These are phyloP conservation scores for Ceratobasidium sp. DNA, from an alignment of 1,284 basidiomycete species.

Conservation along the genomic window DNA sequence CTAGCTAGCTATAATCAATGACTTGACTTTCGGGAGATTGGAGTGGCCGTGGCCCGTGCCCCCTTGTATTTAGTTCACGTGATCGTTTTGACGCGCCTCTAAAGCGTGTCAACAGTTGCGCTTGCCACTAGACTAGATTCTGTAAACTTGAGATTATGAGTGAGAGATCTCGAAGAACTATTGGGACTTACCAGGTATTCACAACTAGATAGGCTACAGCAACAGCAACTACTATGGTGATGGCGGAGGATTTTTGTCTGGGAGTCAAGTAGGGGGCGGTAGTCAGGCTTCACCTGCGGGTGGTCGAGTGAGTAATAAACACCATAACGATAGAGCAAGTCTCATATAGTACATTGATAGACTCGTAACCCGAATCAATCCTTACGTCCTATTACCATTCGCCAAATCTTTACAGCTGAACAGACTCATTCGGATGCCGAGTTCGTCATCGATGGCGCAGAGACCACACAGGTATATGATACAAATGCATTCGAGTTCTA, in stretches of 20 bases:
- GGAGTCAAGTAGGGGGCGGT: constrained; percentile 32
- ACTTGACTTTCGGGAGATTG: no score
- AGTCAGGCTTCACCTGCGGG: constrained; percentile 30
- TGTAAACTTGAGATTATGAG: constrained; percentile 5
- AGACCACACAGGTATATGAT: constrained; percentile 76
- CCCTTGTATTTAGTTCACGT: constrained; percentile 29
- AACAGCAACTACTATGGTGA: constrained; percentile 23
- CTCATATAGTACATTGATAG: constrained; percentile 1
- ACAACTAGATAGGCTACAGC: not conserved
- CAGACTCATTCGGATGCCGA: constrained; percentile 90
- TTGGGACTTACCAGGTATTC: not conserved
- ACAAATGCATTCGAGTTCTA: not conserved
- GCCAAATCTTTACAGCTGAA: constrained; percentile 76
- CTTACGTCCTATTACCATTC: constrained; percentile 84
- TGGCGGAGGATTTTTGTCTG: constrained; percentile 32
- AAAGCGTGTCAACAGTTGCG: constrained; percentile 2
- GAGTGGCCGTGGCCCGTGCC: not conserved
- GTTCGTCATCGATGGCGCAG: constrained; percentile 81
- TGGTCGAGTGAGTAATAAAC: constrained; percentile 14
- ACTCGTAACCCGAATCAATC: constrained; percentile 55
- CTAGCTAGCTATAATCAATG: not conserved
- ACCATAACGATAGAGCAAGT: not conserved
- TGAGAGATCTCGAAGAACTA: not conserved
- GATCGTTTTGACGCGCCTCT: constrained; percentile 10
- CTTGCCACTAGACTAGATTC: not conserved